A percentile compares a stretch with the other conserved stretches of the same genome.
Conservation (phyloP, 2,329 filamentous ascomycete genomes). For the Colletotrichum siamense region DNA sequence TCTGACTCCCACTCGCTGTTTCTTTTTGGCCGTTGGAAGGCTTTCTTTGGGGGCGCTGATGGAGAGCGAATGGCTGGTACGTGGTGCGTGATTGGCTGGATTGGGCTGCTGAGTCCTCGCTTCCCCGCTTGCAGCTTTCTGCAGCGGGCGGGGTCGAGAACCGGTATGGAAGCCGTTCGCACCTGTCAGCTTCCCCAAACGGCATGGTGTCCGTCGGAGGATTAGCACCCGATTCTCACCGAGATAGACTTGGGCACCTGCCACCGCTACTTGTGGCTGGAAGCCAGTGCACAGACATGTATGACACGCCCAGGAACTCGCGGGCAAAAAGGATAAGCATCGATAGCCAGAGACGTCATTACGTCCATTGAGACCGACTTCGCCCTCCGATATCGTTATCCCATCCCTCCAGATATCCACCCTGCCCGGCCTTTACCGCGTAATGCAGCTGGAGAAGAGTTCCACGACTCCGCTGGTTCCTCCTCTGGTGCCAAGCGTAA, state of each 20-base stretch:
- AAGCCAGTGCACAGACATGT: constrained; percentile 9
- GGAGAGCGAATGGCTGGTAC: neutral
- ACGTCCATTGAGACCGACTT: neutral
- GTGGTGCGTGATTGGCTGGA: neutral
- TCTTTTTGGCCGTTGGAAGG: constrained; percentile 5
- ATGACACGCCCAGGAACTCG: neutral
- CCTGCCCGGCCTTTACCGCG: neutral
- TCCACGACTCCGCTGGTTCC: constrained; percentile 5
- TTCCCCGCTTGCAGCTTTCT: constrained; percentile 4
- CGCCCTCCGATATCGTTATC: constrained; percentile 15
- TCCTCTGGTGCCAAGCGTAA: neutral
- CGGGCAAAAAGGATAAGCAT: neutral
- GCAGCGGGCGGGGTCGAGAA: constrained; percentile 6
- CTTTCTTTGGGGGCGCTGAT: neutral
- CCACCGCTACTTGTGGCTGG: neutral
- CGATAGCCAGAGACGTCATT: neutral
- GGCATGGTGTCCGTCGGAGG: neutral
- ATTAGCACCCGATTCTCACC: neutral
- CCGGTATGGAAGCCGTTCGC: neutral
- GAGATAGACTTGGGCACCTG: neutral
- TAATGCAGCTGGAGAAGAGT: constrained; percentile 2
- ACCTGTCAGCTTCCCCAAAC: constrained; percentile 6
- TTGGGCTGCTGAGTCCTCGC: neutral
- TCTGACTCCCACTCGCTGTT: neutral
- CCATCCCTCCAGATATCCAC: neutral